Conservation (phyloP, 371 early-diverging fungal species). For the Lichtheimia hyalospora region DNA sequence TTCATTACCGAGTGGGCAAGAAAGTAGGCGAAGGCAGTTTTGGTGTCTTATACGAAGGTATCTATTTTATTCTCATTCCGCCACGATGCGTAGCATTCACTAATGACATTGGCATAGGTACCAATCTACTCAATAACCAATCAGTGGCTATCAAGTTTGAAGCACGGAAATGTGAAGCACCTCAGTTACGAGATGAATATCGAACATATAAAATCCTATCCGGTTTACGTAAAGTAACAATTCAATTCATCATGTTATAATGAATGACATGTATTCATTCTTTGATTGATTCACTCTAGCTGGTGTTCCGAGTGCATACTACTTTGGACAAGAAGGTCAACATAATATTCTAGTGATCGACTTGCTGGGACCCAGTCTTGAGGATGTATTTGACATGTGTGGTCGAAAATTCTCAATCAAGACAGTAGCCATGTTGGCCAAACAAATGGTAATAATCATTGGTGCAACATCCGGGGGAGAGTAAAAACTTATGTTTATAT, state of each 20-base stretch:
- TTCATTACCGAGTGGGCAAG: conserved; percentile 93
- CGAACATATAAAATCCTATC: conserved; percentile 81
- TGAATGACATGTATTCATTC: conserved; percentile 19
- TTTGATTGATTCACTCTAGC: background rate
- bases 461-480: background rate
- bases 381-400: conserved; percentile 97
- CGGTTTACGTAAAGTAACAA: conserved; percentile 58
- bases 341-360: conserved; percentile 98
- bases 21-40: conserved; percentile 97
- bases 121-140: conserved; percentile 69
- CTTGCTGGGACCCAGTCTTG: conserved; percentile 95
- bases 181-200: conserved; percentile 88
- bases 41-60: conserved; percentile 97
- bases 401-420: conserved; percentile 88
- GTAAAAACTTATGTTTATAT: too few species aligned
- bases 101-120: conserved; percentile 13
- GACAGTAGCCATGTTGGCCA: conserved; percentile 96
- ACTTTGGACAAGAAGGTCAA: conserved; percentile 96
- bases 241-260: conserved; percentile 62
- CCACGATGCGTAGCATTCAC: conserved; percentile 9
- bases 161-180: conserved; percentile 84
- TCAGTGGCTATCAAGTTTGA: conserved; percentile 89
- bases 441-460: conserved; percentile 80
- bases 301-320: conserved; percentile 82
- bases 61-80: background rate